Base-by-base conservation (phyloP, 1,284 basidiomycete species). In the Ganoderma lucidum region DNA sequence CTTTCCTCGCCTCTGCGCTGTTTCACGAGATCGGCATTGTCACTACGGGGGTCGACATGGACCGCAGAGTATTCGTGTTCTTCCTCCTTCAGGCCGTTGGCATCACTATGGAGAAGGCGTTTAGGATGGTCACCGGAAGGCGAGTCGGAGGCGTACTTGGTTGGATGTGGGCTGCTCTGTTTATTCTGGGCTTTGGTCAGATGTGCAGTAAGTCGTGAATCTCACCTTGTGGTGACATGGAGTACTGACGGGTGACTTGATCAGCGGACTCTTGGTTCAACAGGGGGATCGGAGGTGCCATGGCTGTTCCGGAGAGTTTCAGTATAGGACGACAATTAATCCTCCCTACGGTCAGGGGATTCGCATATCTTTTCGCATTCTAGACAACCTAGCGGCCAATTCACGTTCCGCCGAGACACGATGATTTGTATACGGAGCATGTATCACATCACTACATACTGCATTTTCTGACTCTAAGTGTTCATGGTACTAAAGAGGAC, bases 1-100 rank as follows among this genome's bases (percentile, higher is more conserved):
- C 88, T 3, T 94, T 93, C 78, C 76, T 90, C 15, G 92, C 90
- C n/a, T 92, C 90, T 9, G 93, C 90, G 0, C 74, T 93, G 63
- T 92, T 85, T 79, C 93, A 94, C 74, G 92, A 93, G 78, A 82
- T 83, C 62, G 81, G 88, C 8, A 89, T 89, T 75, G 88, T 88
- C 73, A 80, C 86, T 3, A 87, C 92, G 81, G 88, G 88, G 15
- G 79, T 82, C 37, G 90, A 88, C 2, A 85, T 88, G 71, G 85
- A 88, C 73, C 80, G 81, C 72, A 79, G 80, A 28, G 85, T 86
- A 0, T 81, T 86, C 1, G 23, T 87, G 8, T 93, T 92, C 79
- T 94, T 94, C 78, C 78, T 83, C 3, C 67, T 86, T 19, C 93
- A 94, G 75, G 90, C 84, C 0, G 82, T 85, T n/a, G 77, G 90